Base-by-base conservation (phyloP, 192 early-diverging fungal species). In the Umbelopsis sp. region DNA sequence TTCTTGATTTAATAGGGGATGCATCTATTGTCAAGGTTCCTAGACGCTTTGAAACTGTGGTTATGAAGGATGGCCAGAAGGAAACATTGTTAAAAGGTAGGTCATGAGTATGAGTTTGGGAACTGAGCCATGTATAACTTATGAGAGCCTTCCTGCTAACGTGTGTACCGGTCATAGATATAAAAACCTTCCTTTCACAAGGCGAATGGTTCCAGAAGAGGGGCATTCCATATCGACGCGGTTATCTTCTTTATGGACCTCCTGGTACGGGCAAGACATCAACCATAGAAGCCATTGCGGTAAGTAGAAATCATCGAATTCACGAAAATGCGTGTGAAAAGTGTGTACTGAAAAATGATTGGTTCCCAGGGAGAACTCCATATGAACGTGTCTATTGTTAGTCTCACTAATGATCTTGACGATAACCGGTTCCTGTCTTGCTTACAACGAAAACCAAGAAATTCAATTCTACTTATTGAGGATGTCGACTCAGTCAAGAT, bases 181-280 rank as follows among this genome's bases (percentile, higher is more conserved):
- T 84, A 25, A 73, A 74, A 26, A 74, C 72, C 0, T 86, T 86
- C 71, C 75, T 79, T 41, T 73, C 67, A 45, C 74, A 77, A 12
- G 72, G 82, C 22, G 52, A 73, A 29, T 86, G 83, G 83, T 86
- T 84, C 68, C 73, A 78, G 52, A 68, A 81, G 14, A 75, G 79
- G 14, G 85, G 85, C 47, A 80, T 86, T 32, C 83, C 85, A 62
- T 85, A 86, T 66, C 78, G 85, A 24, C 81, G 85, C 14, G 83
- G 85, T 10, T 81, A 83, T 59, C 76, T 86, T 22, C 75, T 86
- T n/a, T 71, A 84, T 71, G 85, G 85, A 47, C 83, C 83, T 41
- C 85, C 85, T 21, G 85, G 85, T 45, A 84, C 85, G 1, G 85
- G 85, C 25, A 86, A 86, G 56, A 84, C 83, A 5, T 84, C 83